These are phyloP conservation scores for Solanum pennellii DNA, from an alignment of 257 asterid genomes.

Conservation along the genomic window DNA sequence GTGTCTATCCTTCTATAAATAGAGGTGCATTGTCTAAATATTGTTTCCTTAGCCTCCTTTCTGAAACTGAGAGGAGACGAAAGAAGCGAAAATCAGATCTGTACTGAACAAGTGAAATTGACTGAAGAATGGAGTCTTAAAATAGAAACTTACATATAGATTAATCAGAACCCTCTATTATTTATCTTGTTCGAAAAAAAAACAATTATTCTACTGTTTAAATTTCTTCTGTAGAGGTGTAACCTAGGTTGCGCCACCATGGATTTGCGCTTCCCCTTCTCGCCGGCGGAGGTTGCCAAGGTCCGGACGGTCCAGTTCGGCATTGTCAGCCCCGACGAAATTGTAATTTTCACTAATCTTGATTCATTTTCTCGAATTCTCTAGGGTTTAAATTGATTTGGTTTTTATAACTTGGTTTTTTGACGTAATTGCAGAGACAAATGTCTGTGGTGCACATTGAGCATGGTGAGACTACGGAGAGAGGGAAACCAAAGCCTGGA, in stretches of 20 bases:
- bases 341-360: slow-evolving; percentile 25
- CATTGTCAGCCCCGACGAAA: slow-evolving; percentile 88
- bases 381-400: neutral
- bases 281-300: slow-evolving; percentile 94
- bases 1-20: slow-evolving; percentile 31
- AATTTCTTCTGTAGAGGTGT: neutral
- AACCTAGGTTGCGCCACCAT: slow-evolving; percentile 13
- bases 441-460: slow-evolving; percentile 97
- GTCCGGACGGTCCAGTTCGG: slow-evolving; percentile 86
- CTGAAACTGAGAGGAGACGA: slow-evolving; percentile 1
- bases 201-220: neutral
- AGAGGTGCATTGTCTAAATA: neutral
- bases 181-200: neutral
- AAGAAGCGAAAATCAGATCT: neutral
- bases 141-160: neutral
- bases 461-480: slow-evolving; percentile 91
- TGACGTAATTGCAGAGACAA: slow-evolving; percentile 55
- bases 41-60: neutral
- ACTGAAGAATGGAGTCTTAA: neutral
- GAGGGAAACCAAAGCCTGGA: slow-evolving; percentile 92
- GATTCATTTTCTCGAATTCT: neutral
- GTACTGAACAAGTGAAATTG: neutral
- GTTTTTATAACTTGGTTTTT: neutral
- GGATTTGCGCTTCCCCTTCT: slow-evolving; percentile 84
- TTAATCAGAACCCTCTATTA: neutral